These are phyloP conservation scores for Serendipita sp. DNA, from an alignment of 768 basidiomycete genomes.

Conservation along the genomic window DNA sequence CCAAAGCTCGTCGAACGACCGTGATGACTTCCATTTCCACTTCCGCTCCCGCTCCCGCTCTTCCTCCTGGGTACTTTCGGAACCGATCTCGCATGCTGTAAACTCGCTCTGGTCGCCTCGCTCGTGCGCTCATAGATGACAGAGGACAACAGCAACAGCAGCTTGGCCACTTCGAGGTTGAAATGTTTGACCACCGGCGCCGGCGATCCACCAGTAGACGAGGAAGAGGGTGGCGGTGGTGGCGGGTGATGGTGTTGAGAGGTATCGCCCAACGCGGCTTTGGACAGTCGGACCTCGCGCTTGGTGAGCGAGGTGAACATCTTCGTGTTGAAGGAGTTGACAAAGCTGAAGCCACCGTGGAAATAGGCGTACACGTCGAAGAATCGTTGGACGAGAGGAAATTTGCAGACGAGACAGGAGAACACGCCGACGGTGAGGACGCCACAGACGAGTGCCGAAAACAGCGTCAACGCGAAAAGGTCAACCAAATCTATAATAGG, in stretches of 20 bases:
- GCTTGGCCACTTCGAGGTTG: constrained; percentile 4
- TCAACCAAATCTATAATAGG: neutral
- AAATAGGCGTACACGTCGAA: neutral
- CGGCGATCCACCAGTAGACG: no score
- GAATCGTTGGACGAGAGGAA: neutral
- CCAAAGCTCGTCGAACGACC: neutral
- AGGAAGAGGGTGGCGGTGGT: no score
- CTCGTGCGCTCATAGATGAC: constrained; percentile 16
- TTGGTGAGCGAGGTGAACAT: neutral
- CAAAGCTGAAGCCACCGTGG: constrained; percentile 1
- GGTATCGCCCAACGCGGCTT: neutral
- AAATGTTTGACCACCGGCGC: neutral
- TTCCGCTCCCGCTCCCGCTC: neutral
- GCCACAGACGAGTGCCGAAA: neutral
- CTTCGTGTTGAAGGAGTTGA: neutral
- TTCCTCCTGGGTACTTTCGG: neutral
- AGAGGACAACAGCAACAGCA: constrained; percentile 9
- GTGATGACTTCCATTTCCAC: neutral
- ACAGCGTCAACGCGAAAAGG: neutral
- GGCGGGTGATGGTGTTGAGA: neutral
- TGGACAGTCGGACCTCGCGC: neutral
- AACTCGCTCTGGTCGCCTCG: neutral
- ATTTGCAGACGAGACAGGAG: neutral
- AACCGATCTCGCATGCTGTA: constrained; percentile 9
- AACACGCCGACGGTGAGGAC: constrained; percentile 3